A percentile compares a stretch with the other conserved stretches of the same genome.
Conservation (phyloP, 306 rosid species). For the Castanea sativa region DNA sequence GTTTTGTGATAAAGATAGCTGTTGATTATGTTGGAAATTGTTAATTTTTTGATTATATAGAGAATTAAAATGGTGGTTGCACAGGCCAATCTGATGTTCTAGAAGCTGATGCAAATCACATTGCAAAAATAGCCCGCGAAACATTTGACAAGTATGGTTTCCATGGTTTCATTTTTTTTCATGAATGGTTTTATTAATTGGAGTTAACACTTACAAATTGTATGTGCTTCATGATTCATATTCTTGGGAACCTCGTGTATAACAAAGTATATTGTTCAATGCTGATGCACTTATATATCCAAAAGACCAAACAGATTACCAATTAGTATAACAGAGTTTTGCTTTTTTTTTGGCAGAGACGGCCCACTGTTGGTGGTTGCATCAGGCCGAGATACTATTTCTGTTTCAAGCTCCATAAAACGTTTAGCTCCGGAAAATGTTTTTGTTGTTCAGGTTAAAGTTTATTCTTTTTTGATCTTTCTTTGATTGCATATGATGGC, state of each 20-base stretch:
- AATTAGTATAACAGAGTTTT: not conserved
- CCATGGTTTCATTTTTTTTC: not conserved
- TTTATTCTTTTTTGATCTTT: conserved; percentile 20
- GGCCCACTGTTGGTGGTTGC: conserved; percentile 89
- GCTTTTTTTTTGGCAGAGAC: conserved; percentile 41
- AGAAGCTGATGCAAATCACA: conserved; percentile 79
- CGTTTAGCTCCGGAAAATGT: conserved; percentile 85
- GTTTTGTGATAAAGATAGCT: not conserved
- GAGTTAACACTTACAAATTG: not conserved
- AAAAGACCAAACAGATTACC: not conserved
- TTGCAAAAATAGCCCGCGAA: conserved; percentile 68
- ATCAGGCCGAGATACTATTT: conserved; percentile 80
- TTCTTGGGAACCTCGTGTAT: not conserved
- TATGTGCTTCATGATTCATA: not conserved
- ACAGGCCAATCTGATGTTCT: conserved; percentile 51
- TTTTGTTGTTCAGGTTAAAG: conserved; percentile 86
- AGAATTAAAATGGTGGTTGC: conserved; percentile 30
- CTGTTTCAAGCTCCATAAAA: conserved; percentile 78
- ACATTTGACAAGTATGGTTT: conserved; percentile 52
- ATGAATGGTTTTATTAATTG: not conserved
- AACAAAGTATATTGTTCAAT: not conserved
- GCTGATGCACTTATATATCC: not conserved
- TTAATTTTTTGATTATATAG: not conserved
- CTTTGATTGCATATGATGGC: conserved; percentile 3
- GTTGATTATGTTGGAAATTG: not conserved